Evolutionary conservation across 1,139 yeast species (phyloP).

Genomic region (Chernovozyma aurita): DNA sequence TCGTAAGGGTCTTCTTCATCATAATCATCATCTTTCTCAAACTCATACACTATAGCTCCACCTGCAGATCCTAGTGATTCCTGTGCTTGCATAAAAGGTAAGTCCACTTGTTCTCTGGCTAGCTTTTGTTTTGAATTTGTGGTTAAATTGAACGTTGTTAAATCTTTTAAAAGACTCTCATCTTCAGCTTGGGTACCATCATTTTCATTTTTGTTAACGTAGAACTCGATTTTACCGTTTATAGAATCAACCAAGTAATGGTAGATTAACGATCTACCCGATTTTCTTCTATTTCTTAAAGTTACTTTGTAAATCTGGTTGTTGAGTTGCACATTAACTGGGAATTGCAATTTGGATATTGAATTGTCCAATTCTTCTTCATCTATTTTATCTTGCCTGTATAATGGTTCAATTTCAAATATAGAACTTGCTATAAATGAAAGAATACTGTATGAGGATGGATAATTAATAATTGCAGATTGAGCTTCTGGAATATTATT

Average conservation of each 20-base stretch:
- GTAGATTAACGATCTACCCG: slow-evolving; percentile 72
- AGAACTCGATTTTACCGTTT: slow-evolving; percentile 47
- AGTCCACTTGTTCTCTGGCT: slow-evolving; percentile 79
- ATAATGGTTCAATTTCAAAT: slow-evolving; percentile 51
- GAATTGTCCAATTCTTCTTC: slow-evolving; percentile 48
- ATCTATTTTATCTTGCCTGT: slow-evolving; percentile 20
- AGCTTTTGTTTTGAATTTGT: slow-evolving; percentile 70
- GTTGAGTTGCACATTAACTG: slow-evolving; percentile 40
- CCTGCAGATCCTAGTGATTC: slow-evolving; percentile 68
- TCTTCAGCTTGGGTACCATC: slow-evolving; percentile 24
- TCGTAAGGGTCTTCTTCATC: slow-evolving; percentile 98
- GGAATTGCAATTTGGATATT: slow-evolving; percentile 42
- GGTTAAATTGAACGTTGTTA: slow-evolving; percentile 83
- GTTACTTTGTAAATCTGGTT: slow-evolving; percentile 40
- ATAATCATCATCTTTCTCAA: slow-evolving; percentile 80
- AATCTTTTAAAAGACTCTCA: slow-evolving; percentile 52
- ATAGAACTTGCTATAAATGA: slow-evolving; percentile 70
- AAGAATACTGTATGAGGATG: slow-evolving; percentile 47
- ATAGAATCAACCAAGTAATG: slow-evolving; percentile 48
- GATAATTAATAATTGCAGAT: slow-evolving; percentile 33
- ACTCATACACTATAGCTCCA: slow-evolving; percentile 88
- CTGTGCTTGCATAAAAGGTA: slow-evolving; percentile 90
- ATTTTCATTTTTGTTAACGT: slow-evolving; percentile 18
- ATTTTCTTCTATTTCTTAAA: slow-evolving; percentile 69
- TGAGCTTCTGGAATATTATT: slow-evolving; percentile 36